Base-by-base conservation (phyloP, 345 rosid genomes). In the Nephelium lappaceum region DNA sequence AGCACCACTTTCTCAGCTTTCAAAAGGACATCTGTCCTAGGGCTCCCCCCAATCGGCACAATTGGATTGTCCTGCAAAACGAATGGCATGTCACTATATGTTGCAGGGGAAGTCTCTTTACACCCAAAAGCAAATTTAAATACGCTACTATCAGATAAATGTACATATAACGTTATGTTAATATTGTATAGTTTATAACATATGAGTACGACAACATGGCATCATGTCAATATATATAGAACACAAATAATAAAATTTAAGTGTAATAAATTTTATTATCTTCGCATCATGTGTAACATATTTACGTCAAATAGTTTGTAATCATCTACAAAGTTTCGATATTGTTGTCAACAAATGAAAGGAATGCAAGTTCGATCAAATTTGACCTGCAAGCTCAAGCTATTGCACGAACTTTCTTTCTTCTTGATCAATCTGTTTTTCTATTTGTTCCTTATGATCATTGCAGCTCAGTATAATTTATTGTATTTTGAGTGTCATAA, bases 41-140 rank as follows among this genome's bases (percentile, higher is more conserved):
- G 95, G 86, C 95, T 94, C 86, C 91, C 90, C 49, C 99, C 98
- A 71, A 93, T 75, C 24, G 95, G 95, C 73, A 96, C 98, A 31
- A 67, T 78, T 41, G 97, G 93, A 79, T 92, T 75, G 74, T 94
- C 97, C 99, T 94, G 92, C 81, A 83, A 84, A 75, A 19, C 19
- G 11, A 63, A 45, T 11, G 7, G 3, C 39, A 58, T 21, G 24
- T 21, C 65, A 25, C n/a, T 19, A 66, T 23, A n/a, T 45, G 39
- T 5, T 4, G 57, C 7, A 47, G 49, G 80, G 6, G 39, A 66
- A 21, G 18, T 70, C 38, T 67, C n/a, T n/a, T n/a, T n/a, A n/a
- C n/a, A 45, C 51, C 51, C 10, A 7, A 45, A 51, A 27, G 62
- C 18, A 8, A 51, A 41, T 49, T 5, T 4, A 62, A 49, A 41